Conservation (phyloP, 345 rosid species). For the Gossypium longicalyx region DNA sequence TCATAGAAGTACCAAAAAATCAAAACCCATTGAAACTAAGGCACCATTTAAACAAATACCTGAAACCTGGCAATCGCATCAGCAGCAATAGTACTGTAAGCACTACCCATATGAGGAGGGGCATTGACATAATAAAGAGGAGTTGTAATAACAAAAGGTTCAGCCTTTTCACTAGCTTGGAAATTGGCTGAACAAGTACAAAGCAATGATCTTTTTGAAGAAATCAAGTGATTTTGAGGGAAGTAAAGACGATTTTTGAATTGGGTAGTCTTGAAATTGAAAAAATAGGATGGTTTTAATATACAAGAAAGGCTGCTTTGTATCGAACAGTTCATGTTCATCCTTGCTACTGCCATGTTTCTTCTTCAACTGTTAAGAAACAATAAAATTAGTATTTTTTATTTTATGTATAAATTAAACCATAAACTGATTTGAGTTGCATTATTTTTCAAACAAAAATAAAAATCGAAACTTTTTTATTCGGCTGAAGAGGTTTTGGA, state of each 20-base stretch:
- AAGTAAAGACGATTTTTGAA: conserved; percentile 37
- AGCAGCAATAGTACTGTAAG: conserved; percentile 94
- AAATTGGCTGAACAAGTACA: conserved; percentile 39
- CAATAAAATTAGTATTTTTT: background rate
- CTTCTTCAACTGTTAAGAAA: background rate
- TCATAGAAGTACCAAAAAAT: background rate
- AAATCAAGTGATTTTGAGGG: conserved; percentile 30
- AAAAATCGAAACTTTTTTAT: background rate
- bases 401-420: background rate
- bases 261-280: conserved; percentile 35
- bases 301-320: conserved; percentile 46
- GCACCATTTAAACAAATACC: conserved; percentile 32
- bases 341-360: conserved; percentile 65
- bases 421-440: background rate
- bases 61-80: conserved; percentile 94
- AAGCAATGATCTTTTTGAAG: conserved; percentile 37
- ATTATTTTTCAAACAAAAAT: no score
- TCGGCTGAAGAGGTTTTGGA: background rate
- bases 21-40: background rate
- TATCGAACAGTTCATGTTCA: conserved; percentile 52
- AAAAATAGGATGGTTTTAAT: conserved; percentile 39
- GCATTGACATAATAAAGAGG: conserved; percentile 98
- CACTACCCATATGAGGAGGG: conserved; percentile 99
- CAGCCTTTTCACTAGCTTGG: conserved; percentile 24
- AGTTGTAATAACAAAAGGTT: conserved; percentile 76